A percentile compares a stretch with the other conserved stretches of the same genome.
phyloP scores from a whole-genome alignment of 2,329 filamentous ascomycete genomes.

The Pyrenochaeta sp. region DNA sequence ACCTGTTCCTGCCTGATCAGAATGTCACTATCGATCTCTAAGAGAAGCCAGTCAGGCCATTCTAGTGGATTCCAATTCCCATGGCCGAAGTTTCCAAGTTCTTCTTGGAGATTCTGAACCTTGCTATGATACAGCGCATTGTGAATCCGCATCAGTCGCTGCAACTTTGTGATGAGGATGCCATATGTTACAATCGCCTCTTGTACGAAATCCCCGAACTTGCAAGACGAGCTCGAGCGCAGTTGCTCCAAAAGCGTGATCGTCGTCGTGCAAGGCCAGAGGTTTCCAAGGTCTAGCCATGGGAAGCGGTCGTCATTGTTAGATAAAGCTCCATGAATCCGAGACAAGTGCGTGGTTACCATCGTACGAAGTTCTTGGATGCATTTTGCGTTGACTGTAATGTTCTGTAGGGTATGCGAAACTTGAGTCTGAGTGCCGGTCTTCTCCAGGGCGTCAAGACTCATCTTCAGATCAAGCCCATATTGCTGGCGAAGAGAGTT shows the following conservation, averaged over 20 bases:
- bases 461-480: conserved; percentile 42
- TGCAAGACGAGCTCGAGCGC: conserved; percentile 38
- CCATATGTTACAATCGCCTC: conserved; percentile 55
- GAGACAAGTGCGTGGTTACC: conserved; percentile 20
- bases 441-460: conserved; percentile 41
- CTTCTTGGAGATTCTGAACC: conserved; percentile 30
- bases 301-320: conserved; percentile 31
- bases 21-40: conserved; percentile 71
- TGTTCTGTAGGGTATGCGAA: conserved; percentile 13
- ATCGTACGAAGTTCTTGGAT: conserved; percentile 18
- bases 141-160: conserved; percentile 54
- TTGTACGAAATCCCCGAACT: conserved; percentile 48
- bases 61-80: conserved; percentile 62
- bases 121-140: conserved; percentile 30
- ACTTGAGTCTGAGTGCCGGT: conserved; percentile 8
- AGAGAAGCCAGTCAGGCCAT: conserved; percentile 67
- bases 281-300: conserved; percentile 52
- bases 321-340: conserved; percentile 9
- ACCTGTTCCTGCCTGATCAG: conserved; percentile 68
- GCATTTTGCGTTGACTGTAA: conserved; percentile 2
- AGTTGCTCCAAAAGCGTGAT: conserved; percentile 58
- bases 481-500: conserved; percentile 51
- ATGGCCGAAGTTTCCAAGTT: conserved; percentile 62
- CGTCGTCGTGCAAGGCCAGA: conserved; percentile 58
- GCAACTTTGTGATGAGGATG: conserved; percentile 53